Conservation (phyloP, 2,329 filamentous ascomycete species). For the Blastomyces emzantsi region DNA sequence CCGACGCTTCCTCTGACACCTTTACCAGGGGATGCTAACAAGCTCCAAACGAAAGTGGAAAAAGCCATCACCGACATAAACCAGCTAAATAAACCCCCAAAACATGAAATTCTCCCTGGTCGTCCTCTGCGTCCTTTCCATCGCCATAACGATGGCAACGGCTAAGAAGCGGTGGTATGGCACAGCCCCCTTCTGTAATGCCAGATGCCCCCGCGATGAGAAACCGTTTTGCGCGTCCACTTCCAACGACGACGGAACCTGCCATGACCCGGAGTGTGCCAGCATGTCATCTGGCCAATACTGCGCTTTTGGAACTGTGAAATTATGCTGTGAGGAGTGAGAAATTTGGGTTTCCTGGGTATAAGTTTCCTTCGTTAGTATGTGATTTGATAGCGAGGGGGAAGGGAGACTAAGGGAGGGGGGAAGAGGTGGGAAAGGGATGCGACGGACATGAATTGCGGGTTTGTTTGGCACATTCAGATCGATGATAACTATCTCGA, state of each 20-base stretch:
- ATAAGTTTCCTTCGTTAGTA: background rate
- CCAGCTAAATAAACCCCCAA: background rate
- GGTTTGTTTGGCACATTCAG: background rate
- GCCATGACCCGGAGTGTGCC: background rate
- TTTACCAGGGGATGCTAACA: background rate
- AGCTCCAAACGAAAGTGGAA: background rate
- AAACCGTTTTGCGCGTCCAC: background rate
- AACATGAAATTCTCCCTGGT: background rate
- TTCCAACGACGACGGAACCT: background rate
- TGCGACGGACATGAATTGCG: background rate
- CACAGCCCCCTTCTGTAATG: background rate
- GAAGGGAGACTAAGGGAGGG: too few species aligned
- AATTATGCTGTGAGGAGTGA: conserved; percentile 1
- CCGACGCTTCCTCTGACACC: too few species aligned
- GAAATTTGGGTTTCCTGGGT: background rate
- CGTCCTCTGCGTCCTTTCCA: background rate
- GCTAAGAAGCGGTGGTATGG: background rate
- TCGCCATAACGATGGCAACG: background rate
- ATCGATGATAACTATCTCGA: background rate
- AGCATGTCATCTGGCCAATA: background rate
- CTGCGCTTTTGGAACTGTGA: background rate
- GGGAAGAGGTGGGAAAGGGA: too few species aligned
- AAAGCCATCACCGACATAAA: background rate
- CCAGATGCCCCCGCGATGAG: background rate
- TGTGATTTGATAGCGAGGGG: background rate